Base-by-base conservation (phyloP, 805 yeast species). In the Komagataella pseudopastoris region DNA sequence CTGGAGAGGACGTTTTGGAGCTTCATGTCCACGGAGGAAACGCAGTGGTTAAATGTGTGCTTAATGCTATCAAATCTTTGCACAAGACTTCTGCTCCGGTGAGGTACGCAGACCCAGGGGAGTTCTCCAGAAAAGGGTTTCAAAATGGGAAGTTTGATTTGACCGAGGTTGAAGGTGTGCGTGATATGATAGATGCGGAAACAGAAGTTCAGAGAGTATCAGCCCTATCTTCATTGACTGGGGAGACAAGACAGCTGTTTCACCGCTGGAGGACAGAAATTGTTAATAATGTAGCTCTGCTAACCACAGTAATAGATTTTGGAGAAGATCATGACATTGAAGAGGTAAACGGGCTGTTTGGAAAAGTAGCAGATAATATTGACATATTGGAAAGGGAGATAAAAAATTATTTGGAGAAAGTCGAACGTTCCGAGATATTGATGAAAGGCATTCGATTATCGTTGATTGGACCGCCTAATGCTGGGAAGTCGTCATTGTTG, bases 21-120 rank as follows among this genome's bases (percentile, higher is more conserved):
- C 63, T 93, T n/a, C 97, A 93, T 60, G 65, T 87, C 2, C 99
- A 93, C 64, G 99, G 99, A 3, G 97, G 98, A 3, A 80, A 76
- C 10, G 96, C 98, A 0, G 88, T 91, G 1, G 77, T 87, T 2
- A 71, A 73, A 49, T 75, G 88, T 0, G 85, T 90, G 0, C 59
- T 90, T 49, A 68, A 68, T 4, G 81, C 95, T 0, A 80, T 93
- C 4, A 69, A 71, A 45, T 51, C 58, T 0, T 56, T 84, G 4
- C 85, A 85, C 58, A 64, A 73, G 4, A 72, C 76, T 0, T 60
- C 64, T 0, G 52, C 58, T 14, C 70, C 71, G 4, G 78, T 91
- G 12, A 63, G 98, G 51, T 81, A 84, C 62, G 99, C 99, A 0
- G 91, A 85, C 59, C 82, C 88, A 6, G 99, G 99, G 6, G 99